A percentile compares a stretch with the other conserved stretches of the same genome.
Conservation (phyloP, 345 rosid species). For the Lepidium africanum region DNA sequence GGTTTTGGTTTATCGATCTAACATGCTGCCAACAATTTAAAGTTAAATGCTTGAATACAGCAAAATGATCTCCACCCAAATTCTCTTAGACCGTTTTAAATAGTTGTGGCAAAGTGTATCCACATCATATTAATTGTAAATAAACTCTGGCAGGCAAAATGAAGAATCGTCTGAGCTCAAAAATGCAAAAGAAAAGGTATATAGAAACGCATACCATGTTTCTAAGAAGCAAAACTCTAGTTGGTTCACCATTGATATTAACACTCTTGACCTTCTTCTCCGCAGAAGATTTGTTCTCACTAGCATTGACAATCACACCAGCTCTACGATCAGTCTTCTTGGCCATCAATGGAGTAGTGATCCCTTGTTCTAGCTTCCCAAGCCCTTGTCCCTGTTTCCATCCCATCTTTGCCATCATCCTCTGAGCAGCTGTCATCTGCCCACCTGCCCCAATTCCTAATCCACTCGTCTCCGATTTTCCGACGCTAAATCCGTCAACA, state of each 20-base stretch:
- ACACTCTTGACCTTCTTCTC: conserved; percentile 96
- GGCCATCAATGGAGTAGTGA: conserved; percentile 95
- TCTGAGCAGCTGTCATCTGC: conserved; percentile 99
- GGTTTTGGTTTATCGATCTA: background rate
- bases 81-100: conserved; percentile 1
- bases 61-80: background rate
- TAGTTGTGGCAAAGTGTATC: background rate
- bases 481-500: conserved; percentile 59
- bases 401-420: conserved; percentile 99
- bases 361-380: conserved; percentile 94
- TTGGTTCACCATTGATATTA: conserved; percentile 71
- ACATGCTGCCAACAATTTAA: background rate
- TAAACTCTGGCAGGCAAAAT: background rate
- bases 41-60: background rate
- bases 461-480: conserved; percentile 83
- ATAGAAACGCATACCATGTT: conserved; percentile 60
- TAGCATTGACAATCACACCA: conserved; percentile 94
- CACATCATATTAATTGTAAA: background rate
- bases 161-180: background rate
- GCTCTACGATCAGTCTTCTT: conserved; percentile 97
- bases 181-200: background rate
- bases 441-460: conserved; percentile 97
- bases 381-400: conserved; percentile 99
- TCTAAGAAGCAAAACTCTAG: conserved; percentile 75
- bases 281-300: conserved; percentile 49